A percentile compares a stretch with the other conserved stretches of the same genome.
phyloP scores from a whole-genome alignment of 768 basidiomycete species.

The Suillus luteus region DNA sequence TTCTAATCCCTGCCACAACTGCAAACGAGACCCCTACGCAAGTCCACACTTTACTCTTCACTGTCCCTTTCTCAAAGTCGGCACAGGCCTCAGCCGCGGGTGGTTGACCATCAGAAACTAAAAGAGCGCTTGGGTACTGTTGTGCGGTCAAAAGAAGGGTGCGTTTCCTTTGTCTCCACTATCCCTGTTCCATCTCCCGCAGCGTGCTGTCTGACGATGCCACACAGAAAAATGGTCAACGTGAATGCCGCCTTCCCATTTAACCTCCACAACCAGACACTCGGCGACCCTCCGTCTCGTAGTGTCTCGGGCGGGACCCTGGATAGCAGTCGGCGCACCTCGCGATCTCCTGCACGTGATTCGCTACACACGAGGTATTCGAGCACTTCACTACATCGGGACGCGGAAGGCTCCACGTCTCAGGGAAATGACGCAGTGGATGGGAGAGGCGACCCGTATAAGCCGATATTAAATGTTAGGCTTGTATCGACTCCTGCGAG shows the following conservation, averaged over 20 bases:
- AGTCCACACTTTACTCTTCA: conserved; percentile 9
- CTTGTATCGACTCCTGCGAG: conserved; percentile 20
- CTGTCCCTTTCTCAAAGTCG: conserved; percentile 7
- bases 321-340: conserved; percentile 22
- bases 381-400: conserved; percentile 23
- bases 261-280: conserved; percentile 50
- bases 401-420: conserved; percentile 20
- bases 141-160: conserved; percentile 65
- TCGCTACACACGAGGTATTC: conserved; percentile 26
- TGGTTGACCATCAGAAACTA: conserved; percentile 51
- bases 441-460: conserved; percentile 5
- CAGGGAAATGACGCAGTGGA: conserved; percentile 12
- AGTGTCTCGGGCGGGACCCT: conserved; percentile 37
- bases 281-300: conserved; percentile 32
- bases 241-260: conserved; percentile 62
- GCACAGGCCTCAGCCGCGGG: conserved; percentile 30
- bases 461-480: conserved; percentile 26
- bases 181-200: conserved; percentile 1
- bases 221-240: conserved; percentile 68
- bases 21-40: conserved; percentile 28
- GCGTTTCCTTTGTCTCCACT: conserved; percentile 22
- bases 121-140: conserved; percentile 55
- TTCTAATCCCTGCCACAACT: conserved; percentile 29
- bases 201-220: conserved; percentile 5
- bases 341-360: conserved; percentile 21